Conservation (phyloP, 179 eudicot species). For the Gypsophila paniculata region DNA sequence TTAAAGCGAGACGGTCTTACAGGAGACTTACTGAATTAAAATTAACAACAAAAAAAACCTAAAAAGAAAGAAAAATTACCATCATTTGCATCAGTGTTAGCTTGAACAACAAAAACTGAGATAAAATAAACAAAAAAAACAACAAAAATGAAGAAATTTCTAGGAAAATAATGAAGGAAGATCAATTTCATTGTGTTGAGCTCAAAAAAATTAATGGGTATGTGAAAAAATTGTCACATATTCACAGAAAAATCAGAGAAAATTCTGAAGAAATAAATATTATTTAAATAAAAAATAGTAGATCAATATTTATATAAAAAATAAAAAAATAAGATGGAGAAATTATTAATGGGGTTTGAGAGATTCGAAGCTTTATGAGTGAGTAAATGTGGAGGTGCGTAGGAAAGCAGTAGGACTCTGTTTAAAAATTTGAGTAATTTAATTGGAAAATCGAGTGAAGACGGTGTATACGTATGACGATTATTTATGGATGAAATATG, state of each 20-base stretch:
- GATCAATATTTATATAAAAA: background rate
- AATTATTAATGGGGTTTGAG: constrained; percentile 13
- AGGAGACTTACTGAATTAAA: too few species aligned
- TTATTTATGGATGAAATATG: too few species aligned
- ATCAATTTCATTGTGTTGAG: constrained; percentile 9
- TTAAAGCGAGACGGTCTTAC: too few species aligned
- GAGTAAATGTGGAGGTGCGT: constrained; percentile 4
- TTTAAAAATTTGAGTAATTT: too few species aligned
- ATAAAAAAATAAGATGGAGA: too few species aligned
- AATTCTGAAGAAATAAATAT: constrained; percentile 18
- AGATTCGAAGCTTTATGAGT: constrained; percentile 48
- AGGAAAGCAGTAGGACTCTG: too few species aligned
- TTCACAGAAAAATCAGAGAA: constrained; percentile 7
- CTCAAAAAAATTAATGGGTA: constrained; percentile 14
- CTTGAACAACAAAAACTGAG: constrained; percentile 26
- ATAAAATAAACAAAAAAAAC: constrained; percentile 26
- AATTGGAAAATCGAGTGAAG: too few species aligned
- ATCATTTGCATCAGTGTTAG: constrained; percentile 34
- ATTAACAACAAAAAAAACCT: background rate
- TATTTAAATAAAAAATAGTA: constrained; percentile 14
- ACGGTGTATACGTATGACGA: too few species aligned
- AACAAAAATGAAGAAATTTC: constrained; percentile 13
- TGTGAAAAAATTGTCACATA: constrained; percentile 17
- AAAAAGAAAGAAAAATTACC: constrained; percentile 17
- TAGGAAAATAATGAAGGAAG: constrained; percentile 17